Evolutionary conservation across 306 rosid genomes (phyloP).

Genomic region (Rosa persica): DNA sequence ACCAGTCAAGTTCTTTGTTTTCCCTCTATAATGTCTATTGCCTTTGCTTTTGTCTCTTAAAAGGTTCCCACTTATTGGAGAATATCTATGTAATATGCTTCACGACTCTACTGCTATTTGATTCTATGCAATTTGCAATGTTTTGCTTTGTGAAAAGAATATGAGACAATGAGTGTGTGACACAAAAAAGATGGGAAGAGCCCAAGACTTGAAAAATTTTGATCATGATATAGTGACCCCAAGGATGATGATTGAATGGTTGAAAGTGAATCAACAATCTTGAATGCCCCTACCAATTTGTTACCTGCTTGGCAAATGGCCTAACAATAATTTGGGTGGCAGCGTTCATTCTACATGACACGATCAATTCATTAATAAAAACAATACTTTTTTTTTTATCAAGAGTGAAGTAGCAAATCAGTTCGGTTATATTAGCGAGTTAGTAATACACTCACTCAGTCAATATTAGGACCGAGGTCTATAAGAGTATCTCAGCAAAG

Average conservation of each 20-base stretch:
- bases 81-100: constrained; percentile 37
- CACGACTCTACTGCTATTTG: constrained; percentile 9
- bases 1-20: constrained; percentile 9
- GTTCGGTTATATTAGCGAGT: no score
- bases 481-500: no score
- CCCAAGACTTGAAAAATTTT: neutral
- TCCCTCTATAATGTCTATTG: constrained; percentile 15
- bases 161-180: neutral
- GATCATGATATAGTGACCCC: constrained; percentile 1
- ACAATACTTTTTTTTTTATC: no score
- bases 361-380: no score
- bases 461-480: no score
- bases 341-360: neutral
- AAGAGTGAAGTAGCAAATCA: no score
- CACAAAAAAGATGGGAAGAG: neutral
- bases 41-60: constrained; percentile 43
- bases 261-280: neutral
- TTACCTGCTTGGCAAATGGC: neutral
- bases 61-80: constrained; percentile 58
- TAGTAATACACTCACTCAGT: no score
- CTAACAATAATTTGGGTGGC: no score
- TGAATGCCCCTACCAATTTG: neutral
- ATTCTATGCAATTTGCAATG: constrained; percentile 29
- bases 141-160: constrained; percentile 24
- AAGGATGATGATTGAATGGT: constrained; percentile 1